Percentiles rank a stretch among this genome's conserved stretches.
These are phyloP conservation scores for Cicer bijugum DNA, from an alignment of 306 rosid genomes.

Conservation along the genomic window DNA sequence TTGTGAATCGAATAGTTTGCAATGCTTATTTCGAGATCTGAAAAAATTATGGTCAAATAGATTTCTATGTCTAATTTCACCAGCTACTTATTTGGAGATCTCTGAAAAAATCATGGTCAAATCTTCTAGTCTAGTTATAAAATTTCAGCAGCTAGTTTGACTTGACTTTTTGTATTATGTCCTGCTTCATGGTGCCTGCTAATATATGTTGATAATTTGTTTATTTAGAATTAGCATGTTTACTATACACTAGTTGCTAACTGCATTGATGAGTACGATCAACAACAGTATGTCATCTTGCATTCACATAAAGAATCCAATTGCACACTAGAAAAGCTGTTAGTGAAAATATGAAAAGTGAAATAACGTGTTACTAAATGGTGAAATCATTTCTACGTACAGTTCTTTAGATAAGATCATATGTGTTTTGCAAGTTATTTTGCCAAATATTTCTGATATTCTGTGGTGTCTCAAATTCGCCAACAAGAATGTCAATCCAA, in stretches of 20 bases:
- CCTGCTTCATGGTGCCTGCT: constrained; percentile 25
- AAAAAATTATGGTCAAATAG: constrained; percentile 1
- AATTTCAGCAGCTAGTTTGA: constrained; percentile 14
- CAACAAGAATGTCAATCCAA: not conserved
- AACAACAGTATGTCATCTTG: not conserved
- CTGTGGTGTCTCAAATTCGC: not conserved
- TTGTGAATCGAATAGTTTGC: constrained; percentile 16
- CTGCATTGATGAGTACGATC: not conserved
- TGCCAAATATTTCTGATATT: not conserved
- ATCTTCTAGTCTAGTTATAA: constrained; percentile 1
- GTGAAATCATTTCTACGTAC: not conserved
- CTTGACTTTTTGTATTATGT: constrained; percentile 21
- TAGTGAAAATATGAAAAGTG: not conserved
- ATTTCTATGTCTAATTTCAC: constrained; percentile 29
- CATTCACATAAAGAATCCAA: not conserved
- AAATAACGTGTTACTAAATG: not conserved
- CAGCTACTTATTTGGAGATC: constrained; percentile 10
- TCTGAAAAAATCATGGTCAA: not conserved
- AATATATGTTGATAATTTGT: not conserved
- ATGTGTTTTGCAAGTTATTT: not conserved
- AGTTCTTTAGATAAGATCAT: not conserved
- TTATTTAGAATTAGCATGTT: not conserved
- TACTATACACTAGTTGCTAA: not conserved
- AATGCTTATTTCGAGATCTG: constrained; percentile 8
- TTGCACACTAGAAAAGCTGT: not conserved